Evolutionary conservation across 2,329 filamentous ascomycete species (phyloP), one percentile per base, ranked within the genome.

Genomic region (Clarireedia hainanense): DNA sequence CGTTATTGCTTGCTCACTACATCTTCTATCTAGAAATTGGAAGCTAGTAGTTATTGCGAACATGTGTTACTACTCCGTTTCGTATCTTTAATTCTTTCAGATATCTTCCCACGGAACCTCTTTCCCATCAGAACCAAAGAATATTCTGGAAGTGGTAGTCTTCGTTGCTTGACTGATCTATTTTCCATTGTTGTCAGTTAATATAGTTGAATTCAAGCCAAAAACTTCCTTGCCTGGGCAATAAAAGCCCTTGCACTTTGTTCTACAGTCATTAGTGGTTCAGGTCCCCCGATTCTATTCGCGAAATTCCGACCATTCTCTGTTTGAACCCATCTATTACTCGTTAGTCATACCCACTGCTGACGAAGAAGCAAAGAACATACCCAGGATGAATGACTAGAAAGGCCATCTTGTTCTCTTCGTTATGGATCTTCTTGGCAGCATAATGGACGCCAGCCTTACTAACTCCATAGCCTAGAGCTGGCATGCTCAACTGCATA

Each of bases 391-490:
- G 64, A 3, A 68, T 40, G 26, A 62, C 61, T 27, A 73, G 62
- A 0, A 67, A 59, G 5, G 66, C 65, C 6, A 76, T 45, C 58
- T 60, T 67, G 65, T 12, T 64, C 55, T 70, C 60, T 57, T 74
- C 72, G 34, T 69, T 65, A 62, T 73, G 65, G n/a, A 73, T 60
- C 57, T 70, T 72, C 26, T 65, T 60, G 2, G 67, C 63, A 50
- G 72, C 60, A 46, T 61, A 74, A 54, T 74, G 72, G 36, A 70
- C 59, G 17, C 53, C 67, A 4, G 63, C 67, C 61, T 80, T 80
- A 52, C 70, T 70, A 1, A 72, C 61, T 0, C 72, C 76, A 56
- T 80, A 79, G 0, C 69, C 67, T 0, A 71, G n/a, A 47, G 27
- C 56, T 2, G 63, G 64, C 1, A 49, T 43, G 1, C 27, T 39